phyloP scores from a whole-genome alignment of 257 asterid species.

The Salvia hispanica region DNA sequence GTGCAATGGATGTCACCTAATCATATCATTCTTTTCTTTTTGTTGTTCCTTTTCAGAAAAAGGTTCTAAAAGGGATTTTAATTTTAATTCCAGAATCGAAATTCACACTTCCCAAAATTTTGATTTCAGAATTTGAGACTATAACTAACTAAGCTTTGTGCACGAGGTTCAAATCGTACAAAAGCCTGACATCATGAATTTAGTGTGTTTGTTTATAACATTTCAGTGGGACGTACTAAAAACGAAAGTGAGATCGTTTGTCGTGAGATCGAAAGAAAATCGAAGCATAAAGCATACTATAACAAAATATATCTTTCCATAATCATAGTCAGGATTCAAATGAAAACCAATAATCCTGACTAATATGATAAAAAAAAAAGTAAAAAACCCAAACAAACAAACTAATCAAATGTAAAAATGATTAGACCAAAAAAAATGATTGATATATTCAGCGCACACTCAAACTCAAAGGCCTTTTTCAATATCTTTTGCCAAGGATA shows the following conservation, averaged over 20 bases:
- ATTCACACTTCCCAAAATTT: neutral
- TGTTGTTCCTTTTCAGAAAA: neutral
- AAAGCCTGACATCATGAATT: too few relatives aligned
- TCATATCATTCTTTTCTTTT: too few relatives aligned
- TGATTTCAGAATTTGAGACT: neutral
- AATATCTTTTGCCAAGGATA: conserved; percentile 73
- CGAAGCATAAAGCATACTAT: too few relatives aligned
- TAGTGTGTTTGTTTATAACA: too few relatives aligned
- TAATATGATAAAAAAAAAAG: conserved; percentile 11
- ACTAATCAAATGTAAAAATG: conserved; percentile 24
- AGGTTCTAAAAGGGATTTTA: too few relatives aligned
- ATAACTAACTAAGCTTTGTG: neutral
- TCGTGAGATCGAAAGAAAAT: too few relatives aligned
- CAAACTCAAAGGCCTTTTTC: conserved; percentile 27
- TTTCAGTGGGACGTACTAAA: too few relatives aligned
- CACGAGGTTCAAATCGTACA: neutral
- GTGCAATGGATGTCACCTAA: too few relatives aligned
- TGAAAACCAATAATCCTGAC: conserved; percentile 43
- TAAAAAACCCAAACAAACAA: conserved; percentile 30
- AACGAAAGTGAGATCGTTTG: too few relatives aligned
- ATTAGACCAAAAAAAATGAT: neutral
- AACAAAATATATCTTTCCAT: neutral
- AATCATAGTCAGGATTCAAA: conserved; percentile 39
- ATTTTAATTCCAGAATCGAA: neutral
- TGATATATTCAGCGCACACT: neutral